phyloP scores from a whole-genome alignment of 805 yeast genomes.

The Candida orba region DNA sequence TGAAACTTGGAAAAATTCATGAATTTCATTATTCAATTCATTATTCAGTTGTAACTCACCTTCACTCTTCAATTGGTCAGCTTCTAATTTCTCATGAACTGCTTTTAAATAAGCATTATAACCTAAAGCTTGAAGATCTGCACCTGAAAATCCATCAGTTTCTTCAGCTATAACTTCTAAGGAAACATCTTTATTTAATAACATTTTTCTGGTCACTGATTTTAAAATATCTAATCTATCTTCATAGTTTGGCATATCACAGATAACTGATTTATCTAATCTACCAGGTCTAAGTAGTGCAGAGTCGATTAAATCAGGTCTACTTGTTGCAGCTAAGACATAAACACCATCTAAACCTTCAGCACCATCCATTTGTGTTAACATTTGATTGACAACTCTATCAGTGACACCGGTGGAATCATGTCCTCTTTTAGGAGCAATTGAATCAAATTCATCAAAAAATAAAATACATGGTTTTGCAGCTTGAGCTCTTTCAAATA shows the following conservation, averaged over 20 bases:
- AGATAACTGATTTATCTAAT: constrained; percentile 83
- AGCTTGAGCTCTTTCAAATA: constrained; percentile 90
- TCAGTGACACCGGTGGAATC: constrained; percentile 98
- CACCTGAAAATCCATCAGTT: constrained; percentile 84
- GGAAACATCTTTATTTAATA: constrained; percentile 40
- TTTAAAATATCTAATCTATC: constrained; percentile 70
- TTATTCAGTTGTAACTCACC: constrained; percentile 12
- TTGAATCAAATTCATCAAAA: constrained; percentile 94
- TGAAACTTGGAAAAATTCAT: constrained; percentile 39
- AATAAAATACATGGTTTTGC: constrained; percentile 91
- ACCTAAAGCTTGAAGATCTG: constrained; percentile 87
- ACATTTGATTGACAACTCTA: constrained; percentile 91
- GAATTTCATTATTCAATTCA: constrained; percentile 4
- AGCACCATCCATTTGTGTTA: constrained; percentile 99
- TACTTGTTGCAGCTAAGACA: constrained; percentile 90
- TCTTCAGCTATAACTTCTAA: constrained; percentile 45
- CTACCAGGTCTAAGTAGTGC: constrained; percentile 95
- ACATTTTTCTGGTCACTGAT: constrained; percentile 56
- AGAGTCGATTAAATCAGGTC: constrained; percentile 94
- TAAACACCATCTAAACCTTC: constrained; percentile 96
- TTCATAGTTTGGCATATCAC: constrained; percentile 71
- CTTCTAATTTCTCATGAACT: constrained; percentile 60
- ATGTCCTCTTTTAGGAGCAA: constrained; percentile 97
- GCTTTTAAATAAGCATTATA: constrained; percentile 89
- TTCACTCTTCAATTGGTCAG: constrained; percentile 29